Percentiles rank a stretch among this genome's conserved stretches.
Evolutionary conservation across 441 rosid species (phyloP).

Genomic region (Lagerstroemia fauriei): DNA sequence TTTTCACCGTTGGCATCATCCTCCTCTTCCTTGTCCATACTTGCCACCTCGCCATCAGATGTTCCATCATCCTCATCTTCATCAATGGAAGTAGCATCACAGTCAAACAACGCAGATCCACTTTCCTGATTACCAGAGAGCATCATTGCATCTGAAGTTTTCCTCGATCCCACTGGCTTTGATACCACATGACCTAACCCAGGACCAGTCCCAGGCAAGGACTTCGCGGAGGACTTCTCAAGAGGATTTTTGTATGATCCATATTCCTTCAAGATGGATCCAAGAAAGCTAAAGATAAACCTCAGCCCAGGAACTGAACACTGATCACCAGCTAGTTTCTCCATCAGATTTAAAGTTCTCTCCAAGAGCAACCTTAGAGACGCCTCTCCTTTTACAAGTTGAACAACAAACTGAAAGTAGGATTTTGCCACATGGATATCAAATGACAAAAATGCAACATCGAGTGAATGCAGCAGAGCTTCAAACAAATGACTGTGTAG

Average conservation of each 20-base stretch:
- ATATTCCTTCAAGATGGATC: conserved; percentile 69
- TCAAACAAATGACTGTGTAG: conserved; percentile 81
- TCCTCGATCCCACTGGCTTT: conserved; percentile 68
- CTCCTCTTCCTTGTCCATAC: conserved; percentile 98
- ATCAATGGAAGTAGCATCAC: conserved; percentile 96
- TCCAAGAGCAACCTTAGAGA: conserved; percentile 68
- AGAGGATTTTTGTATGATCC: conserved; percentile 53
- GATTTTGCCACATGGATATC: conserved; percentile 81
- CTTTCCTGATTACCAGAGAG: conserved; percentile 81
- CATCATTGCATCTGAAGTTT: conserved; percentile 71
- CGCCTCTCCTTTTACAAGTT: conserved; percentile 74
- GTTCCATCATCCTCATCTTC: conserved; percentile 99
- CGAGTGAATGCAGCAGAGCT: conserved; percentile 79
- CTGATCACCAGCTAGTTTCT: conserved; percentile 74
- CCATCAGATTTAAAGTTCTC: conserved; percentile 71
- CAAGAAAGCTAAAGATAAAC: conserved; percentile 85
- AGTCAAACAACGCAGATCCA: conserved; percentile 71
- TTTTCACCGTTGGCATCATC: conserved; percentile 92
- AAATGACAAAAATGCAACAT: conserved; percentile 77
- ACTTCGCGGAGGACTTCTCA: conserved; percentile 56
- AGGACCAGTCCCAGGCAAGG: conserved; percentile 48
- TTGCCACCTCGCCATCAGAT: conserved; percentile 98
- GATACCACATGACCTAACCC: conserved; percentile 53
- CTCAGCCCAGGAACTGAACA: conserved; percentile 79
- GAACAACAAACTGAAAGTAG: conserved; percentile 79